Evolutionary conservation across 257 asterid genomes (phyloP).

Genomic region (Scutellaria galericulata): DNA sequence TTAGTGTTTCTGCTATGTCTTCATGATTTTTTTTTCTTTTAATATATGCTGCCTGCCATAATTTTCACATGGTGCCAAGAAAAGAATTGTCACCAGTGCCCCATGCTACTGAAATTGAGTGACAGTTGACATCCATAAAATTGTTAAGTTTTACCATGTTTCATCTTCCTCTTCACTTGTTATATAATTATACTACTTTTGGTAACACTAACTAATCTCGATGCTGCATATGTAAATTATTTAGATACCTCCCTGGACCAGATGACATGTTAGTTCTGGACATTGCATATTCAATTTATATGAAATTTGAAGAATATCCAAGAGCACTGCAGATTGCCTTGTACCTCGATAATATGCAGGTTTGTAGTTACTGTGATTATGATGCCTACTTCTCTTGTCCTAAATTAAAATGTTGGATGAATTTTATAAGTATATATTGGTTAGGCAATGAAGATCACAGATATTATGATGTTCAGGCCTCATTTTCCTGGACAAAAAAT

Average conservation of each 20-base stretch:
- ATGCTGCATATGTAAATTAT: slow-evolving; percentile 23
- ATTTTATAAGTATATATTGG: slow-evolving; percentile 1
- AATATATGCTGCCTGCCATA: background rate
- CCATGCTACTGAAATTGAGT: slow-evolving; percentile 6
- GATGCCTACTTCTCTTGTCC: slow-evolving; percentile 21
- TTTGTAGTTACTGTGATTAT: slow-evolving; percentile 37
- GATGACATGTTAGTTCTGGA: slow-evolving; percentile 85
- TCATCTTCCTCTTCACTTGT: background rate
- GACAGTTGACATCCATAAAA: slow-evolving; percentile 12
- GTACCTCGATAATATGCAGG: slow-evolving; percentile 81
- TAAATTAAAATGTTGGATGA: background rate
- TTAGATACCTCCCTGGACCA: slow-evolving; percentile 93
- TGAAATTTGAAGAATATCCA: slow-evolving; percentile 82
- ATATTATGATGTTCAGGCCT: slow-evolving; percentile 5
- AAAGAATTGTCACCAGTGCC: background rate
- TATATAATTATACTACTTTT: background rate
- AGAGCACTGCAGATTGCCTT: slow-evolving; percentile 86
- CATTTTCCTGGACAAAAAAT: slow-evolving; percentile 1
- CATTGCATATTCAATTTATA: slow-evolving; percentile 75
- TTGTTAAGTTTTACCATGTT: background rate
- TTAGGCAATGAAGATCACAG: slow-evolving; percentile 21
- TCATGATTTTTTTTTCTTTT: background rate
- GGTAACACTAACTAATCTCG: slow-evolving; percentile 25
- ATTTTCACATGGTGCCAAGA: background rate
- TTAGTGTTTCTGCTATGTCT: background rate